Conservation (phyloP, 2,329 filamentous ascomycete species). For the Sarocladium brachiariae region DNA sequence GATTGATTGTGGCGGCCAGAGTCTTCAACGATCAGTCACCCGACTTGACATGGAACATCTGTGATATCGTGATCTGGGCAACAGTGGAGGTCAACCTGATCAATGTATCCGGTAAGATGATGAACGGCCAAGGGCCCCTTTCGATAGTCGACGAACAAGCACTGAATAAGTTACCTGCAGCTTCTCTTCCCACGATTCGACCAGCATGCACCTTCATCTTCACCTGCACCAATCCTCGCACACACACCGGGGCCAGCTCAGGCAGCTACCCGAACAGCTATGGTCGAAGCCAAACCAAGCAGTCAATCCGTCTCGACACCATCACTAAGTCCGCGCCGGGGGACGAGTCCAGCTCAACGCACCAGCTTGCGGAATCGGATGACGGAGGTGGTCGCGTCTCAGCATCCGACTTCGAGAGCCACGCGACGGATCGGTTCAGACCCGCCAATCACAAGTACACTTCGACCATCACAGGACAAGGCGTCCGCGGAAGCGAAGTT, state of each 20-base stretch:
- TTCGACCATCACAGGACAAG: slow-evolving; percentile 11
- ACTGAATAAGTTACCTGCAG: too few relatives aligned
- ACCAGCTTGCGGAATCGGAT: slow-evolving; percentile 12
- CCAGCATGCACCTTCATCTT: slow-evolving; percentile 12
- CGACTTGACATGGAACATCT: slow-evolving; percentile 13
- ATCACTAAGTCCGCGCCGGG: slow-evolving; percentile 10
- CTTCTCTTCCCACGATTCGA: slow-evolving; percentile 12
- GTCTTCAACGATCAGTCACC: slow-evolving; percentile 10
- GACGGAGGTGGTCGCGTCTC: slow-evolving; percentile 10
- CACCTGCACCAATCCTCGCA: slow-evolving; percentile 11
- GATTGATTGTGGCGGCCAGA: slow-evolving; percentile 11
- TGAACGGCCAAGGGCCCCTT: background rate
- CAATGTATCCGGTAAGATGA: slow-evolving; percentile 10
- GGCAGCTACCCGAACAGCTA: slow-evolving; percentile 7
- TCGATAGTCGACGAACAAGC: too few relatives aligned
- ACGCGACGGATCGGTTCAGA: slow-evolving; percentile 11
- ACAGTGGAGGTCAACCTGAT: slow-evolving; percentile 10
- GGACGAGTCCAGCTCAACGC: slow-evolving; percentile 12
- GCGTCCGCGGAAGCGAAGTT: background rate
- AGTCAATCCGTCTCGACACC: slow-evolving; percentile 11
- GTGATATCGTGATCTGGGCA: slow-evolving; percentile 11
- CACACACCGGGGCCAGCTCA: slow-evolving; percentile 9
- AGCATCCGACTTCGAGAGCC: slow-evolving; percentile 10
- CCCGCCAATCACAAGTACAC: slow-evolving; percentile 10
- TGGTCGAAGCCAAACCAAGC: slow-evolving; percentile 10